Evolutionary conservation across 805 yeast species (phyloP).

Genomic region (Zygosaccharomyces lentus): DNA sequence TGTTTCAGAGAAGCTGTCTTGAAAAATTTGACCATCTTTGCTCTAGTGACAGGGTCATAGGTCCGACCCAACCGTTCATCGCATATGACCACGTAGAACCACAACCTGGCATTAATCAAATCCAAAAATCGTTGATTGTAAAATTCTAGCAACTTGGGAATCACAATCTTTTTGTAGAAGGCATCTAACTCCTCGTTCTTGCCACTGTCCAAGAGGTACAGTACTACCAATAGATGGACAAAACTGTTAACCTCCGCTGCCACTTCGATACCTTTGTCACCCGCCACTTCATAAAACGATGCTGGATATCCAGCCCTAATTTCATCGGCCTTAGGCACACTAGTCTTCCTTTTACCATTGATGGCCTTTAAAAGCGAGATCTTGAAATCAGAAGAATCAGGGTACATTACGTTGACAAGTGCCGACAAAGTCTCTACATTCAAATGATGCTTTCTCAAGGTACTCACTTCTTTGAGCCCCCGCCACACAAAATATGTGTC

Average conservation of each 20-base stretch:
- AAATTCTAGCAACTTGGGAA: slow-evolving; percentile 45
- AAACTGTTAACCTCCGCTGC: slow-evolving; percentile 80
- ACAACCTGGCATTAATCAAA: slow-evolving; percentile 78
- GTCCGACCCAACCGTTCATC: slow-evolving; percentile 50
- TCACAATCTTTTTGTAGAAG: slow-evolving; percentile 51
- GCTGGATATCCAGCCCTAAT: slow-evolving; percentile 33
- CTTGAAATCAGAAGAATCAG: slow-evolving; percentile 44
- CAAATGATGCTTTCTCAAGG: slow-evolving; percentile 58
- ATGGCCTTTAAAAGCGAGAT: slow-evolving; percentile 40
- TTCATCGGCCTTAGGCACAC: slow-evolving; percentile 36
- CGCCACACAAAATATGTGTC: slow-evolving; percentile 87
- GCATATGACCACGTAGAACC: slow-evolving; percentile 85
- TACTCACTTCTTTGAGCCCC: slow-evolving; percentile 77
- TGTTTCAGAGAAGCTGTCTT: slow-evolving; percentile 89
- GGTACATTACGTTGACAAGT: slow-evolving; percentile 54
- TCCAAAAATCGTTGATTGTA: slow-evolving; percentile 83
- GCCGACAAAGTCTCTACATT: slow-evolving; percentile 49
- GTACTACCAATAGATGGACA: slow-evolving; percentile 72
- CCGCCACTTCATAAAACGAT: slow-evolving; percentile 29
- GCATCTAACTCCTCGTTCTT: slow-evolving; percentile 46
- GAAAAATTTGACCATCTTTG: slow-evolving; percentile 65
- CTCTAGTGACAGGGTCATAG: slow-evolving; percentile 44
- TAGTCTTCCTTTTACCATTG: slow-evolving; percentile 35
- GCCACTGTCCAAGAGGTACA: slow-evolving; percentile 63
- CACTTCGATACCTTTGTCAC: slow-evolving; percentile 37